Evolutionary conservation across 2,329 filamentous ascomycete species (phyloP).

Genomic region (Coniochaeta hoffmannii): DNA sequence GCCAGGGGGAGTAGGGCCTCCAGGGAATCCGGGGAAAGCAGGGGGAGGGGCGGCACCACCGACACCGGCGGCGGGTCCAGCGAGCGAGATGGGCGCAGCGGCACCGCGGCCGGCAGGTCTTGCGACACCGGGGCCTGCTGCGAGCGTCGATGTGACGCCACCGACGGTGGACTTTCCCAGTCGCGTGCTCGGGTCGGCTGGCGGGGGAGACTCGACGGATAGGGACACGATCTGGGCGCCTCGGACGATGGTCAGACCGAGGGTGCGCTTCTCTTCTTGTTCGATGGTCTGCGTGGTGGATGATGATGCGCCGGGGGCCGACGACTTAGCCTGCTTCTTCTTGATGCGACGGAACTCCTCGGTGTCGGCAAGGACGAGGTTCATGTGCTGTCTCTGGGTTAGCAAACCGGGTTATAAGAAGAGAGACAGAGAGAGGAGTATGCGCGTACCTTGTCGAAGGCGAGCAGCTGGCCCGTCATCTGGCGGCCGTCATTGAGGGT

Average conservation of each 20-base stretch:
- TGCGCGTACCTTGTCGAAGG: slow-evolving; percentile 80
- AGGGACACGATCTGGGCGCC: slow-evolving; percentile 92
- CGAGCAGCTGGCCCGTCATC: slow-evolving; percentile 96
- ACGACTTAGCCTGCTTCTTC: slow-evolving; percentile 69
- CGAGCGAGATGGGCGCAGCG: slow-evolving; percentile 65
- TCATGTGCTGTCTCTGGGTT: slow-evolving; percentile 71
- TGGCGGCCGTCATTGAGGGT: slow-evolving; percentile 92
- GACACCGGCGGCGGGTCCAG: slow-evolving; percentile 82
- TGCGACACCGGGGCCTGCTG: slow-evolving; percentile 81
- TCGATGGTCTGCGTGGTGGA: slow-evolving; percentile 64
- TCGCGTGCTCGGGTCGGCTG: slow-evolving; percentile 84
- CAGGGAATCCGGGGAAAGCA: slow-evolving; percentile 45
- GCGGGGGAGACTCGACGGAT: slow-evolving; percentile 91
- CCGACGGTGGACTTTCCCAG: slow-evolving; percentile 70
- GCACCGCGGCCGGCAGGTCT: slow-evolving; percentile 83
- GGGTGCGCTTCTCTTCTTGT: slow-evolving; percentile 93
- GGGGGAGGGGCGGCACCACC: slow-evolving; percentile 63
- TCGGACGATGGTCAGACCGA: slow-evolving; percentile 89
- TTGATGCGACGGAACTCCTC: slow-evolving; percentile 95
- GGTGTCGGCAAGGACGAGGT: slow-evolving; percentile 94
- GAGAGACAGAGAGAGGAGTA: neutral
- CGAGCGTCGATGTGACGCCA: slow-evolving; percentile 62
- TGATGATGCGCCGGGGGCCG: slow-evolving; percentile 55
- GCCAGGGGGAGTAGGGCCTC: slow-evolving; percentile 35
- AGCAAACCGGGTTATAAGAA: slow-evolving; percentile 2